These are phyloP conservation scores for Rhizopus microsporus DNA, from an alignment of 371 early-diverging fungal species.

Conservation along the genomic window DNA sequence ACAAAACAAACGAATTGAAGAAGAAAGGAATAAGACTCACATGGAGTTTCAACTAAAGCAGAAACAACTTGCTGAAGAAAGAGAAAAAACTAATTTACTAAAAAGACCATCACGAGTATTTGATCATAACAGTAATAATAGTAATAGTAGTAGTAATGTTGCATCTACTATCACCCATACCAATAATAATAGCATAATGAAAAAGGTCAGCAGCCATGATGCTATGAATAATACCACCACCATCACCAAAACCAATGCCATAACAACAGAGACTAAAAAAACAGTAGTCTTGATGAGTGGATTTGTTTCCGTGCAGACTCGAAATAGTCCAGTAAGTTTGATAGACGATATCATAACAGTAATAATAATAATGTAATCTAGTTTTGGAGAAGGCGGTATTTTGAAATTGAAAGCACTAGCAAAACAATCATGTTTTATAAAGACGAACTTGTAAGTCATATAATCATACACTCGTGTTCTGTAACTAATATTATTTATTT, in stretches of 20 bases:
- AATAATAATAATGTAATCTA: not conserved
- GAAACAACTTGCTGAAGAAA: conserved; percentile 8
- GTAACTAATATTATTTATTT: not conserved
- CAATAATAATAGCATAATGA: too few relatives aligned
- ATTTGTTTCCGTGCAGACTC: conserved; percentile 33
- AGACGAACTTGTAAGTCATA: conserved; percentile 37
- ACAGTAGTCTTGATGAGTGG: conserved; percentile 20
- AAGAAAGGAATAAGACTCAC: conserved; percentile 7
- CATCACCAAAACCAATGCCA: too few relatives aligned
- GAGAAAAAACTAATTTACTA: not conserved
- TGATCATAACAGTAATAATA: not conserved
- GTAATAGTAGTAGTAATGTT: too few relatives aligned
- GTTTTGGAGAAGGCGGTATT: conserved; percentile 55
- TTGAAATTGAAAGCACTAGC: conserved; percentile 34
- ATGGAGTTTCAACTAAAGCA: conserved; percentile 19
- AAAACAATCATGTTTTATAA: conserved; percentile 40
- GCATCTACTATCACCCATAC: too few relatives aligned
- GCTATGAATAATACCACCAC: too few relatives aligned
- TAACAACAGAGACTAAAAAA: not conserved
- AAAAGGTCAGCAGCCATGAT: too few relatives aligned
- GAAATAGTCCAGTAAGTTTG: conserved; percentile 24
- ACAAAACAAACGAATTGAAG: conserved; percentile 6
- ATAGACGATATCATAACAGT: not conserved
- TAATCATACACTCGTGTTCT: not conserved
- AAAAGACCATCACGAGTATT: not conserved